Evolutionary conservation across 352 stramenopile species (phyloP), one percentile per base, ranked within the genome.

Genomic region (Phytophthora citrophthora): DNA sequence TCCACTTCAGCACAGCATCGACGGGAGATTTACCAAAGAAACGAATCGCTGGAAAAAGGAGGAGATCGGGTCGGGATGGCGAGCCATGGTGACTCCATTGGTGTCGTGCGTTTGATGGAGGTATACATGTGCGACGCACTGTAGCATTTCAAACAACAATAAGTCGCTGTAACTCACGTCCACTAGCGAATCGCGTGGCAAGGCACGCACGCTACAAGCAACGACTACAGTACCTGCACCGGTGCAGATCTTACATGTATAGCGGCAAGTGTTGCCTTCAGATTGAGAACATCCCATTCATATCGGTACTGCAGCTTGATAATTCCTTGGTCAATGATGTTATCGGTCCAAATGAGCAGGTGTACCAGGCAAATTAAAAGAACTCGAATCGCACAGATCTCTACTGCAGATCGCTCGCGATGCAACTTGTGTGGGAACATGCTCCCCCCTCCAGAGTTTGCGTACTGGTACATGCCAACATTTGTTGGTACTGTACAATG

Each of bases 1-100:
- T 67, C 58, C 58, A 67, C 50, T 44, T 24, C 31, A 41, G n/a
- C 40, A 64, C 49, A 66, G 29, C 23, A 38, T 45, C 34, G 31
- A 20, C 54, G 23, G 31, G 43, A 31, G 32, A 48, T 34, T 56
- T 29, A 27, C 44, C 34, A 63, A 63, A 63, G 32, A 62, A 62
- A 46, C 20, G 55, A 64, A 34, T 44, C n/a, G 11, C 16, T 18
- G 27, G 47, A 55, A 24, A 29, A 10, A n/a, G 49, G 52, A 44
- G 18, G 38, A 51, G 56, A 64, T 47, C 15, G 54, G 41, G 32
- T 53, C 54, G 31, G 54, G 54, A 61, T 54, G 29, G 31, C 31
- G 10, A 45, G 18, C 16, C 9, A 61, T 54, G 29, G 31, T 23
- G 5, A 45, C 16, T 24, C 9, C 26, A 29, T 13, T 34, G 9